A percentile compares a stretch with the other conserved stretches of the same genome.
Evolutionary conservation across 2,329 filamentous ascomycete genomes (phyloP).

Genomic region (Emergomyces africanus): DNA sequence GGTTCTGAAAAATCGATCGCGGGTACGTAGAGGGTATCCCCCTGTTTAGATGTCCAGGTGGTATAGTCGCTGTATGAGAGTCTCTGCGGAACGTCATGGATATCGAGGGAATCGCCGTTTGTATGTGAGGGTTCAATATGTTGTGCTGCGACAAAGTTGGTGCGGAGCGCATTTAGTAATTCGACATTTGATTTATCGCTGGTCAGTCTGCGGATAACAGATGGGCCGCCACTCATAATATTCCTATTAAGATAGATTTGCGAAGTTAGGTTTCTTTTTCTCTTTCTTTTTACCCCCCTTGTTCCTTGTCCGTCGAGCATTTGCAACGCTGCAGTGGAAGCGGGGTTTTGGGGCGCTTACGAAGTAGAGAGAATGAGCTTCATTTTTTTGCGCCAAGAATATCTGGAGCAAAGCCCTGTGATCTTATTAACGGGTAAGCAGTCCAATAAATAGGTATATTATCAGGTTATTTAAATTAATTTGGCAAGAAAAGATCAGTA

Average conservation of each 20-base stretch:
- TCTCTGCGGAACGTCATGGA: slow-evolving; percentile 7
- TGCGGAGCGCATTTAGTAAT: slow-evolving; percentile 73
- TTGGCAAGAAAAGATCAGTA: not conserved
- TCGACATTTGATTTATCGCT: slow-evolving; percentile 84
- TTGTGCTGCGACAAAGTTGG: slow-evolving; percentile 67
- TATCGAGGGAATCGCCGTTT: slow-evolving; percentile 14
- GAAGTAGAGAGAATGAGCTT: slow-evolving; percentile 77
- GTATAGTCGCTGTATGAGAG: slow-evolving; percentile 22
- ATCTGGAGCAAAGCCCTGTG: not conserved
- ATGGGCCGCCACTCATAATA: slow-evolving; percentile 71
- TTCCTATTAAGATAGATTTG: slow-evolving; percentile 43
- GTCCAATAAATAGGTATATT: not conserved
- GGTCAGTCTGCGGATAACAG: slow-evolving; percentile 67
- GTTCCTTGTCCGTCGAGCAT: too few species aligned
- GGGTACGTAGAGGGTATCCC: slow-evolving; percentile 58
- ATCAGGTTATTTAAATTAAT: not conserved
- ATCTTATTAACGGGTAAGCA: not conserved
- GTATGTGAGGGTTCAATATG: slow-evolving; percentile 36
- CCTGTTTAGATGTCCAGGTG: slow-evolving; percentile 54
- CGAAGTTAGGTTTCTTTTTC: not conserved
- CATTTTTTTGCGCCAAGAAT: slow-evolving; percentile 44
- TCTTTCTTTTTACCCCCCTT: not conserved
- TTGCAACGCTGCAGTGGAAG: not conserved
- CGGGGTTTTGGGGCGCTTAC: slow-evolving; percentile 39
- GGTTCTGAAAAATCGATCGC: slow-evolving; percentile 58